Evolutionary conservation across 1,139 yeast genomes (phyloP), one percentile per base, ranked within the genome.

Genomic region (Sugiyamaella pinicola): DNA sequence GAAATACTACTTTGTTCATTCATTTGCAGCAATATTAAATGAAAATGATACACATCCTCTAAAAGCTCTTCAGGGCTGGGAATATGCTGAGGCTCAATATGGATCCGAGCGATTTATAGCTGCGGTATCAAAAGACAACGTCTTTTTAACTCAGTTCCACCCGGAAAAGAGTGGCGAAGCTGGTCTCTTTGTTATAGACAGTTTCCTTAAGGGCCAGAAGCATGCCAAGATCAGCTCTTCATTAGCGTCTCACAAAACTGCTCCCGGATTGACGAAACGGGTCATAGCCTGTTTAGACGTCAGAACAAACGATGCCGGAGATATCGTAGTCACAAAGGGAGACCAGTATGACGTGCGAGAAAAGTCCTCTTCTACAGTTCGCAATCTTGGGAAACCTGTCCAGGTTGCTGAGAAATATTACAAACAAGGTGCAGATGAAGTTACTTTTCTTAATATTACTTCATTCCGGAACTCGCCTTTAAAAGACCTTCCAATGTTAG

Each of bases 331-430:
- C 31, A 93, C 99, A 0, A 93, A 93, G 71, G 99, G 99, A 54
- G 99, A 93, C 65, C 99, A 93, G 69, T 93, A 93, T 67, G 96
- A 93, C 70, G 99, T 93, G 2, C 81, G 99, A 61, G 97, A 90
- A 64, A 75, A 15, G 79, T 78, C 49, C 66, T 65, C 39, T 21
- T 64, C 65, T 33, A 78, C 80, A 44, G 96, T 93, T 13, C 80
- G 98, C 69, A 93, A 93, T 66, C 76, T 93, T 55, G 99, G 99
- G 22, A 93, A 93, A 69, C 99, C 99, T 1, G 96, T 93, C 1
- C 90, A 88, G 65, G 75, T 93, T 69, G 99, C 99, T 2, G 85
- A 89, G 56, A 83, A 83, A 63, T 93, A 93, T 69, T 93, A 87
- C 66, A 73, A 78, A 31, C 97, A 93, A 72, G 99, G 99, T 18